Percentiles rank a stretch among this genome's conserved stretches.
Evolutionary conservation across 768 basidiomycete genomes (phyloP).

Genomic region (Mycena polygramma): DNA sequence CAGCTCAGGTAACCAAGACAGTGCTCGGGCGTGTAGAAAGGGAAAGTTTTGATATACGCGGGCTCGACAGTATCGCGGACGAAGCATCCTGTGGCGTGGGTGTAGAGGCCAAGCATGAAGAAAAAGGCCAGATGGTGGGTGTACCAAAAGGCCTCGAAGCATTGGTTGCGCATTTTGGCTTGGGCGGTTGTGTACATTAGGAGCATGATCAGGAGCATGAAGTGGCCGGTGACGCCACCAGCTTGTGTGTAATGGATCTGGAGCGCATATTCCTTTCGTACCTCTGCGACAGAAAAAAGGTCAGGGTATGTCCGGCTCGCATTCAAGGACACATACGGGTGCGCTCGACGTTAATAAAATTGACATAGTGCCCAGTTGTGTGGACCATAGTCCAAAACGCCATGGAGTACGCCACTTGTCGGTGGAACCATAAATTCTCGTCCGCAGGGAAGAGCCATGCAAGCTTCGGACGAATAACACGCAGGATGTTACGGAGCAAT

Average conservation of each 20-base stretch:
- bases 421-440: conserved; percentile 96
- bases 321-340: conserved; percentile 63
- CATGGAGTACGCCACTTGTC: conserved; percentile 94
- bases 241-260: conserved; percentile 91
- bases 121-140: conserved; percentile 96
- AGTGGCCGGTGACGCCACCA: conserved; percentile 93
- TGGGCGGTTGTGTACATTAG: conserved; percentile 94
- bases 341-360: conserved; percentile 91
- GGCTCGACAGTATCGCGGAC: conserved; percentile 86
- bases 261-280: conserved; percentile 80
- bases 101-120: conserved; percentile 91
- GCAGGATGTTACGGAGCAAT: conserved; percentile 90
- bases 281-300: conserved; percentile 63
- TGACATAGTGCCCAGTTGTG: conserved; percentile 93
- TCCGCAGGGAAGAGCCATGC: conserved; percentile 90
- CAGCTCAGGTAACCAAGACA: conserved; percentile 94
- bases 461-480: conserved; percentile 83
- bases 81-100: conserved; percentile 95
- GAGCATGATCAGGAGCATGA: conserved; percentile 95
- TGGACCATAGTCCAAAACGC: conserved; percentile 95
- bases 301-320: not conserved
- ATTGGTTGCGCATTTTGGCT: conserved; percentile 86
- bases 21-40: conserved; percentile 86
- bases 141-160: conserved; percentile 98
- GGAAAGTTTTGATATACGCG: conserved; percentile 76